A percentile compares a stretch with the other conserved stretches of the same genome.
Evolutionary conservation across 208 protist genomes (phyloP).

Genomic region (Wallacemonas sp.): DNA sequence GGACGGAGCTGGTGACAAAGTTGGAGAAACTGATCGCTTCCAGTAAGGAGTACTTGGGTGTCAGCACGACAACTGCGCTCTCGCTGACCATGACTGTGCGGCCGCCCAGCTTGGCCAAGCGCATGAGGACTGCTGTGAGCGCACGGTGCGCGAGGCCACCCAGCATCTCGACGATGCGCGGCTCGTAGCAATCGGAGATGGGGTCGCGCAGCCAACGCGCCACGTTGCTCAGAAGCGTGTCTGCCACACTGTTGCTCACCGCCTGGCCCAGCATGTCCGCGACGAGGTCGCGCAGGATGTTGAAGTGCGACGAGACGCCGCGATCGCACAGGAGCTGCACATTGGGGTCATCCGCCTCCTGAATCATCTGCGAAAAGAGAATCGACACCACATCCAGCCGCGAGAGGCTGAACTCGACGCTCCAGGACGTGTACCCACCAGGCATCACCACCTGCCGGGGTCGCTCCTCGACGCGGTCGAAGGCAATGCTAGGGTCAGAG

Average conservation of each 20-base stretch:
- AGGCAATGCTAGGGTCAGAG: conserved; percentile 57
- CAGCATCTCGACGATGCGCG: conserved; percentile 77
- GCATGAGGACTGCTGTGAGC: conserved; percentile 75
- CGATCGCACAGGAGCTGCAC: conserved; percentile 72
- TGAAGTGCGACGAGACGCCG: conserved; percentile 88
- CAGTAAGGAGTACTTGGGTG: conserved; percentile 73
- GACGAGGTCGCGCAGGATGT: conserved; percentile 87
- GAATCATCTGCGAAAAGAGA: conserved; percentile 89
- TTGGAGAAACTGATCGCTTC: conserved; percentile 78
- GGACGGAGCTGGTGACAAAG: conserved; percentile 73
- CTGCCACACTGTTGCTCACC: conserved; percentile 56
- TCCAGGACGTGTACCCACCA: conserved; percentile 80
- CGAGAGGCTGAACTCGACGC: conserved; percentile 84
- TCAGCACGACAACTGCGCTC: conserved; percentile 74
- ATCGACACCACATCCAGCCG: conserved; percentile 88
- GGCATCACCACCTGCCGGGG: conserved; percentile 79
- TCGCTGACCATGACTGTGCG: conserved; percentile 79
- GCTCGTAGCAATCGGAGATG: conserved; percentile 78
- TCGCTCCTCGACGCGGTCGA: conserved; percentile 79
- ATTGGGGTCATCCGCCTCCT: conserved; percentile 84
- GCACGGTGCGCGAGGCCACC: conserved; percentile 76
- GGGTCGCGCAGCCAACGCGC: conserved; percentile 88
- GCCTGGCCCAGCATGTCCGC: conserved; percentile 80
- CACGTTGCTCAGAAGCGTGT: conserved; percentile 76
- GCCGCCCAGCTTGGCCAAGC: conserved; percentile 84